Evolutionary conservation across 495 filamentous ascomycete species (phyloP).

Genomic region (Daldinia loculata): DNA sequence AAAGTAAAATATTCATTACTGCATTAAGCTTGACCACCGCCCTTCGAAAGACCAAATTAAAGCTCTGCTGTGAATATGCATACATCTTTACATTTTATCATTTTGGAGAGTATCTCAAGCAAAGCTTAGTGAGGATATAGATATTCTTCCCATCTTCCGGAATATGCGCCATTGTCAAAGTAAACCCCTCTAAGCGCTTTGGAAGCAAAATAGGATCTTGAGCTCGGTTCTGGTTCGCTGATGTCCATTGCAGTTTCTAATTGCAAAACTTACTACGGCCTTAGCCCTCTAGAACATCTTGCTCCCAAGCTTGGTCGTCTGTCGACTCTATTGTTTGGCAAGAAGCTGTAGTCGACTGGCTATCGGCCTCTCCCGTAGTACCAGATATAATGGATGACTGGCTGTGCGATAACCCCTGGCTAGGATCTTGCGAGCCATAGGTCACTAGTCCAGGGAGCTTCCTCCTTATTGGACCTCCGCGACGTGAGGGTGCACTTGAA

Average conservation of each 20-base stretch:
- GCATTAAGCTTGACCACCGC: not conserved
- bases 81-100: conserved; percentile 7
- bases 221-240: not conserved
- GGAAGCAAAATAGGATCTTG: conserved; percentile 6
- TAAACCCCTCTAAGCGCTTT: not conserved
- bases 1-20: conserved; percentile 11
- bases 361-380: not conserved
- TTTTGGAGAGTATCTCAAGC: not conserved
- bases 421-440: conserved; percentile 8
- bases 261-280: not conserved
- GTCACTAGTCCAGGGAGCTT: conserved; percentile 8
- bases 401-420: not conserved
- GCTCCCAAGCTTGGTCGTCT: not conserved
- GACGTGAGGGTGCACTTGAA: not conserved
- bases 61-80: not conserved
- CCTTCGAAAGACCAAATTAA: not conserved
- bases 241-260: not conserved
- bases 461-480: conserved; percentile 10
- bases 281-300: not conserved
- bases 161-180: not conserved
- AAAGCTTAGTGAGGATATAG: not conserved
- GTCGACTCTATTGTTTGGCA: conserved; percentile 8
- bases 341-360: conserved; percentile 19
- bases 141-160: not conserved
- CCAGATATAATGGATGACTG: not conserved